These are phyloP conservation scores for Salix dunnii DNA, from an alignment of 345 rosid species.

Conservation along the genomic window DNA sequence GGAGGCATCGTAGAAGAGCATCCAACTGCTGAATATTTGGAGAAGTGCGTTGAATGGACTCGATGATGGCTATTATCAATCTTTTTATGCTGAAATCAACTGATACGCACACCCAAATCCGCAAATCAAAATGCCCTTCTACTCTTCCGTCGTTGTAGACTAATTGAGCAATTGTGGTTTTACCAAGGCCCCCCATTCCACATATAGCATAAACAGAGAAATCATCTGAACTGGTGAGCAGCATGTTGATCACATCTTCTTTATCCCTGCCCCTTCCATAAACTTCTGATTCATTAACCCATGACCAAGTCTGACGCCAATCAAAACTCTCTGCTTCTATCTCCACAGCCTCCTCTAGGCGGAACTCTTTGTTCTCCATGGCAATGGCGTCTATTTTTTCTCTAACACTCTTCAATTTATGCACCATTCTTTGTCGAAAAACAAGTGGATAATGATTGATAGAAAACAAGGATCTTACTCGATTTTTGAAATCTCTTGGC, in stretches of 20 bases:
- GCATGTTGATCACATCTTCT: neutral
- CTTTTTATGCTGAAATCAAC: neutral
- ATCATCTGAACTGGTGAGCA: neutral
- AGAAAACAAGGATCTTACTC: neutral
- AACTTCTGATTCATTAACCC: neutral
- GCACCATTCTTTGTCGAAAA: neutral
- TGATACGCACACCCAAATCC: constrained; percentile 8
- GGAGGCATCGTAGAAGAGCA: neutral
- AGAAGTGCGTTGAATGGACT: neutral
- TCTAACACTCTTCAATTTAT: neutral
- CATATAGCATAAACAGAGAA: constrained; percentile 6
- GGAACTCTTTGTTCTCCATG: neutral
- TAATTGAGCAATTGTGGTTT: neutral
- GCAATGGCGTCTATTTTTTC: constrained; percentile 5
- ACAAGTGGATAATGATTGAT: neutral
- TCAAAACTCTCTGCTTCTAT: neutral
- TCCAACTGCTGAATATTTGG: neutral
- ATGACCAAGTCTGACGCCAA: neutral
- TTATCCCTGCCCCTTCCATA: neutral
- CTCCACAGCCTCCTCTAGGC: neutral
- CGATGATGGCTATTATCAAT: neutral
- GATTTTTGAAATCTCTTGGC: neutral
- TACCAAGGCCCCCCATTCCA: neutral
- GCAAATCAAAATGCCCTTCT: neutral
- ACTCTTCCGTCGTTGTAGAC: neutral